phyloP scores from a whole-genome alignment of 495 filamentous ascomycete species.

The Xeromyces bisporus region DNA sequence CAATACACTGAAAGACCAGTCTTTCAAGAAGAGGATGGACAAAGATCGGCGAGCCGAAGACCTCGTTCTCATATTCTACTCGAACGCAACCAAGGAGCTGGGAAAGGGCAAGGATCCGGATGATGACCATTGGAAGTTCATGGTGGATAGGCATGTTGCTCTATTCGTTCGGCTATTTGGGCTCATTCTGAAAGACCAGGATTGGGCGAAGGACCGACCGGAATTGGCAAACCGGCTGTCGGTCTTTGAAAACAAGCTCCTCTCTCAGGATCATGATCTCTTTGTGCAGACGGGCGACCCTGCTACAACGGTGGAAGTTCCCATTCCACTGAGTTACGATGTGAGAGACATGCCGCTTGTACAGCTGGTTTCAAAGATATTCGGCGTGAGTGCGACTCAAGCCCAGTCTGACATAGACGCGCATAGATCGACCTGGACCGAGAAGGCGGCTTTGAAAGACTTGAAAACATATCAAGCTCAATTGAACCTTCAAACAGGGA shows the following conservation, averaged over 20 bases:
- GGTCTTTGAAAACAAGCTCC: slow-evolving; percentile 79
- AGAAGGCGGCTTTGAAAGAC: slow-evolving; percentile 76
- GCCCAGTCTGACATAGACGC: slow-evolving; percentile 76
- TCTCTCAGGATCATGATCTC: slow-evolving; percentile 89
- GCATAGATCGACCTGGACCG: slow-evolving; percentile 69
- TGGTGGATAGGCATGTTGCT: slow-evolving; percentile 89
- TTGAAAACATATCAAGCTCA: slow-evolving; percentile 84
- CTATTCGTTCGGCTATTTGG: slow-evolving; percentile 82
- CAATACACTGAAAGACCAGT: slow-evolving; percentile 55
- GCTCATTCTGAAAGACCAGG: slow-evolving; percentile 60
- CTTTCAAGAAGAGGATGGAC: slow-evolving; percentile 62
- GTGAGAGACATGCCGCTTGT: slow-evolving; percentile 96
- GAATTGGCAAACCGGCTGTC: slow-evolving; percentile 65
- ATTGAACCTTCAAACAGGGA: slow-evolving; percentile 60
- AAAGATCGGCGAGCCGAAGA: slow-evolving; percentile 91
- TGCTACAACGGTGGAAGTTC: slow-evolving; percentile 50
- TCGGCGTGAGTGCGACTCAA: slow-evolving; percentile 55
- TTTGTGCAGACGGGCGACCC: slow-evolving; percentile 37
- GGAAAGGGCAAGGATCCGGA: slow-evolving; percentile 57
- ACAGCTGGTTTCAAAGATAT: slow-evolving; percentile 67
- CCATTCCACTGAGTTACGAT: slow-evolving; percentile 69
- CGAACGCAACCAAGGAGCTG: slow-evolving; percentile 77
- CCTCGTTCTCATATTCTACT: slow-evolving; percentile 74
- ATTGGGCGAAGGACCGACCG: slow-evolving; percentile 61
- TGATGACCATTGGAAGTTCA: slow-evolving; percentile 83